phyloP scores from a whole-genome alignment of 2,329 filamentous ascomycete genomes.

The Falciphora oryzae region DNA sequence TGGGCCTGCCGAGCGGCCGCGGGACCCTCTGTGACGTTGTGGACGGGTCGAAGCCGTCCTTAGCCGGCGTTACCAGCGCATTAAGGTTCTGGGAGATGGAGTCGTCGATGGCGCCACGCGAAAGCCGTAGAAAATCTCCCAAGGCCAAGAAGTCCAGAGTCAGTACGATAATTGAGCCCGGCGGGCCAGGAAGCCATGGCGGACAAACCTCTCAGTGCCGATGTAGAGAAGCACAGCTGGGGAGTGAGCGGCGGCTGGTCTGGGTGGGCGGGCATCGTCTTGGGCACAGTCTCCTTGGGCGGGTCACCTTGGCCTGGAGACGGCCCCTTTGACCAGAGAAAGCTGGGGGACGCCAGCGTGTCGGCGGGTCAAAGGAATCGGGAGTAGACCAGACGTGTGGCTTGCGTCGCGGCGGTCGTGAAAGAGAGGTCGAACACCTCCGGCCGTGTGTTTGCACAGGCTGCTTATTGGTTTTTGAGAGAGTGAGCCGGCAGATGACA shows the following conservation, averaged over 20 bases:
- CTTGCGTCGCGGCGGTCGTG: too few species aligned
- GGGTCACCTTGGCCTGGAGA: slow-evolving; percentile 33
- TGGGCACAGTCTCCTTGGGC: slow-evolving; percentile 19
- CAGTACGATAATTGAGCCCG: slow-evolving; percentile 8
- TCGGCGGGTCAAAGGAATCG: slow-evolving; percentile 6
- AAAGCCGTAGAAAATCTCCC: slow-evolving; percentile 83
- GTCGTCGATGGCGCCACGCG: slow-evolving; percentile 81
- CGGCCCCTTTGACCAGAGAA: slow-evolving; percentile 41
- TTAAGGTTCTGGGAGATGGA: slow-evolving; percentile 92
- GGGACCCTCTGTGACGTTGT: slow-evolving; percentile 61
- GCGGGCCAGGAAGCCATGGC: slow-evolving; percentile 5
- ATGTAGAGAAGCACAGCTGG: slow-evolving; percentile 72
- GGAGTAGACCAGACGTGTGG: too few species aligned
- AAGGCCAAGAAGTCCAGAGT: slow-evolving; percentile 4
- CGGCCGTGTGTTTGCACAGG: too few species aligned
- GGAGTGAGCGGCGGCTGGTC: slow-evolving; percentile 53
- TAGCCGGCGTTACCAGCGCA: slow-evolving; percentile 71
- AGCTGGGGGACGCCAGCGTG: slow-evolving; percentile 36
- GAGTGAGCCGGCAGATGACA: too few species aligned
- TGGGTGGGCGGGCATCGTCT: slow-evolving; percentile 40
- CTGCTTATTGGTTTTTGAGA: too few species aligned
- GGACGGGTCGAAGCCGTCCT: slow-evolving; percentile 67
- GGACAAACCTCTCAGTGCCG: slow-evolving; percentile 56
- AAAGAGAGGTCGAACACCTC: too few species aligned
- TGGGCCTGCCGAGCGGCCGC: slow-evolving; percentile 42